phyloP scores from a whole-genome alignment of 2,329 filamentous ascomycete species.

The Dactylellina sp. region DNA sequence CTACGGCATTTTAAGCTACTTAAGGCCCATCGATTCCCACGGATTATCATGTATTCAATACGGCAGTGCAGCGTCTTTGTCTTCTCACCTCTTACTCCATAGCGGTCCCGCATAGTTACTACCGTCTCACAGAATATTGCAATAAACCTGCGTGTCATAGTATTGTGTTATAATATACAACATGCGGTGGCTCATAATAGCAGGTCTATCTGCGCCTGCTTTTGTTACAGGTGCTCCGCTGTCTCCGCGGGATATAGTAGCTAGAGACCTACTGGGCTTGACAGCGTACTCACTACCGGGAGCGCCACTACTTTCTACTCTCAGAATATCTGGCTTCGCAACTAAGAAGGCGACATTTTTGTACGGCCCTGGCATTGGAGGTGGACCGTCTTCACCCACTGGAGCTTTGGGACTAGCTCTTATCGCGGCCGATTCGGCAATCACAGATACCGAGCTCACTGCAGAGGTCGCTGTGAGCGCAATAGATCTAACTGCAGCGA shows the following conservation, averaged over 20 bases:
- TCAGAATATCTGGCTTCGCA: conserved; percentile 7
- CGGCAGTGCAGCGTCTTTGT: no score
- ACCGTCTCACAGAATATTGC: no score
- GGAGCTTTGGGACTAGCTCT: conserved; percentile 12
- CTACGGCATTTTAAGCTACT: background rate
- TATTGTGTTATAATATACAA: no score
- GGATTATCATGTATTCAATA: no score
- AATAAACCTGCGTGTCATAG: no score
- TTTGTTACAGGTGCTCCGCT: conserved; percentile 12
- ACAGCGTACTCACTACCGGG: conserved; percentile 5
- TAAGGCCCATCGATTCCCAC: background rate
- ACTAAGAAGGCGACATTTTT: conserved; percentile 28
- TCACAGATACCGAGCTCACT: conserved; percentile 24
- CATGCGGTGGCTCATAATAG: conserved; percentile 2
- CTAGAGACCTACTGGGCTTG: background rate
- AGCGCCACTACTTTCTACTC: background rate
- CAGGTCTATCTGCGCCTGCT: background rate
- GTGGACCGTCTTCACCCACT: conserved; percentile 34
- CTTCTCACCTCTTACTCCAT: no score
- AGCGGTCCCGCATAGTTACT: no score
- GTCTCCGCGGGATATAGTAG: background rate
- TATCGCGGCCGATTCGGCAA: conserved; percentile 16
- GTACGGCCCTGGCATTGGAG: conserved; percentile 40
- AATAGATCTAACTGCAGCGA: background rate
- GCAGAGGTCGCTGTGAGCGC: conserved; percentile 6